Evolutionary conservation across 2,329 filamentous ascomycete genomes (phyloP).

Genomic region (Pestalotiopsis sp.): DNA sequence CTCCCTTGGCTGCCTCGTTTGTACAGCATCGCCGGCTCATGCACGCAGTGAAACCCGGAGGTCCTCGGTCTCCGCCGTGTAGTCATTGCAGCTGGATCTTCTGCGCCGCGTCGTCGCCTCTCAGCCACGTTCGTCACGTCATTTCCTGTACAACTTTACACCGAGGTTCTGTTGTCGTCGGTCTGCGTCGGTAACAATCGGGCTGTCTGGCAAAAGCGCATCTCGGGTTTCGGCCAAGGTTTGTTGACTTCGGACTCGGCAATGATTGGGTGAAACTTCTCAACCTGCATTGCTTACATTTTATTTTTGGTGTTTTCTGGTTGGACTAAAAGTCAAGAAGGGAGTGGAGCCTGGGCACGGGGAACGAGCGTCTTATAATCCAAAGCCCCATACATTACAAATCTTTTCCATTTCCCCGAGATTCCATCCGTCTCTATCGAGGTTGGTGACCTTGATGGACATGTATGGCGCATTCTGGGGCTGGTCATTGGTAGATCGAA

Average conservation of each 20-base stretch:
- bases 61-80: constrained; percentile 19
- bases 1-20: constrained; percentile 25
- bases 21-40: constrained; percentile 16
- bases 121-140: constrained; percentile 18
- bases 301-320: not conserved
- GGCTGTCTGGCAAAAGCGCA: constrained; percentile 13
- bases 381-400: no score
- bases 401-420: no score
- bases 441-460: no score
- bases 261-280: constrained; percentile 9
- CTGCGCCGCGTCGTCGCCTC: constrained; percentile 11
- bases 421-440: no score
- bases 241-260: constrained; percentile 14
- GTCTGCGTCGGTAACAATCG: constrained; percentile 15
- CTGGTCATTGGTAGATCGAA: no score
- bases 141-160: constrained; percentile 14
- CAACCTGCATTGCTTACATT: not conserved
- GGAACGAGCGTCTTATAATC: no score
- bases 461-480: no score
- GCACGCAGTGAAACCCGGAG: constrained; percentile 25
- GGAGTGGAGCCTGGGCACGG: no score
- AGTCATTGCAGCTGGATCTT: constrained; percentile 11
- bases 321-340: not conserved
- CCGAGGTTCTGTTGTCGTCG: constrained; percentile 13
- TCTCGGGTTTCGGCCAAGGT: constrained; percentile 15